Base-by-base conservation (phyloP, 768 basidiomycete genomes). In the Zangia roseola region DNA sequence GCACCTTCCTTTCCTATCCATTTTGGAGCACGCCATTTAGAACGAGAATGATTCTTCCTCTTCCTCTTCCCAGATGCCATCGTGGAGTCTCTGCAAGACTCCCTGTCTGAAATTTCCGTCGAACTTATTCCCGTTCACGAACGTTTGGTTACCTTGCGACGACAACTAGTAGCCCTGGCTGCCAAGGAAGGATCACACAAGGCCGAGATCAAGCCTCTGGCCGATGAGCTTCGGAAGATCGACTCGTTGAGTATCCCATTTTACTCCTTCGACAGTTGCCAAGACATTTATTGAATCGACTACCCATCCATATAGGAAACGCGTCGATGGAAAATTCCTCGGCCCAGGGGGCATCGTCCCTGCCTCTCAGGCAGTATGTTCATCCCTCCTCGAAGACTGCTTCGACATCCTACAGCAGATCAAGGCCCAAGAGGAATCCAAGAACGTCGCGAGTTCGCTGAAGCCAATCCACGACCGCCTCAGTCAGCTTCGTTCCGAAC, bases 381-480 rank as follows among this genome's bases (percentile, higher is more conserved):
- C 89, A 0, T 94, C 94, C 0, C 74, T 98, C 40, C 78, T 99
- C 6, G 97, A 99, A 71, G 93, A 95, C 61, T 94, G 92, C 67
- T 99, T 98, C 66, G 94, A 98, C 47, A 88, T 98, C 49, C 73
- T 82, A 19, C 93, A 98, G 66, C 94, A 98, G 68, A 94, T 99
- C 73, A 87, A 90, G 57, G 94, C 94, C 5, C 79, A 89, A 53
- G 91, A 97, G 56, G 91, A 95, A 38, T 88, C 86, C 19, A 89
- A 86, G 73, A 82, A 94, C 62, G 90, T 97, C 17, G 80, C 89
- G 2, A 82, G 83, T 16, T 84, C 87, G 3, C 78, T 97, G 43
- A 91, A 91, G 61, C 92, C 94, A 2, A 94, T 97, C 53, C 89
- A 94, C 64, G 97, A 99, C 61, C 82, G 97, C 20, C 78, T 99